Conservation (phyloP, 495 filamentous ascomycete species). For the Lepidopterella palustris region DNA sequence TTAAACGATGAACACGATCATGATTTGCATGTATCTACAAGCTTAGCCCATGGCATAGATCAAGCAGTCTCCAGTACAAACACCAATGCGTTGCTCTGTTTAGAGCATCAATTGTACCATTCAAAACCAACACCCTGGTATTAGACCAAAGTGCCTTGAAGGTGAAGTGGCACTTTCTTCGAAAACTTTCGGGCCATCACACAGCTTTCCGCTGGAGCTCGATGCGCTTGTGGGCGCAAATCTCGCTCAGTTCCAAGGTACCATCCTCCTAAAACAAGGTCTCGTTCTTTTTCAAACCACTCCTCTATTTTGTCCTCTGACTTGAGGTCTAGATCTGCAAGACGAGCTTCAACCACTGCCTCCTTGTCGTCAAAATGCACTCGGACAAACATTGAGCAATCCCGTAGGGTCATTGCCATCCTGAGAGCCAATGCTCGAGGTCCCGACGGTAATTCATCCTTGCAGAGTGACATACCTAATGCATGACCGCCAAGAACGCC, state of each 20-base stretch:
- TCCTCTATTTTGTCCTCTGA: slow-evolving; percentile 62
- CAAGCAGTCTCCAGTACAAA: no score
- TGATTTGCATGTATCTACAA: no score
- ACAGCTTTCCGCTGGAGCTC: neutral
- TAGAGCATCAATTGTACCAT: no score
- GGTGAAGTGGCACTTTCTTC: neutral
- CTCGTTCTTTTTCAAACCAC: slow-evolving; percentile 61
- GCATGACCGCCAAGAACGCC: slow-evolving; percentile 34
- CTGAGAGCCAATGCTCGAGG: slow-evolving; percentile 23
- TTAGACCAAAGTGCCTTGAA: no score
- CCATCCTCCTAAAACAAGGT: slow-evolving; percentile 64
- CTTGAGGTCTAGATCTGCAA: slow-evolving; percentile 89
- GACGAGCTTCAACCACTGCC: slow-evolving; percentile 56
- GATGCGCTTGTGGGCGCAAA: no score
- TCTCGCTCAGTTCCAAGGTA: slow-evolving; percentile 56
- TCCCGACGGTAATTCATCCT: slow-evolving; percentile 15
- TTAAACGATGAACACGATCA: no score
- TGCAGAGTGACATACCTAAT: slow-evolving; percentile 20
- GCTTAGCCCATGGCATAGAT: no score
- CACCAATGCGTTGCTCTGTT: no score
- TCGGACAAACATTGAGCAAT: slow-evolving; percentile 78
- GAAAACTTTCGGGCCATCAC: neutral
- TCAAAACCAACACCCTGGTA: no score
- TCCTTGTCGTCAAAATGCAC: slow-evolving; percentile 38
- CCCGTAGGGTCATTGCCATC: slow-evolving; percentile 78